Conservation (phyloP, 192 early-diverging fungal species). For the Entophlyctis helioformis region DNA sequence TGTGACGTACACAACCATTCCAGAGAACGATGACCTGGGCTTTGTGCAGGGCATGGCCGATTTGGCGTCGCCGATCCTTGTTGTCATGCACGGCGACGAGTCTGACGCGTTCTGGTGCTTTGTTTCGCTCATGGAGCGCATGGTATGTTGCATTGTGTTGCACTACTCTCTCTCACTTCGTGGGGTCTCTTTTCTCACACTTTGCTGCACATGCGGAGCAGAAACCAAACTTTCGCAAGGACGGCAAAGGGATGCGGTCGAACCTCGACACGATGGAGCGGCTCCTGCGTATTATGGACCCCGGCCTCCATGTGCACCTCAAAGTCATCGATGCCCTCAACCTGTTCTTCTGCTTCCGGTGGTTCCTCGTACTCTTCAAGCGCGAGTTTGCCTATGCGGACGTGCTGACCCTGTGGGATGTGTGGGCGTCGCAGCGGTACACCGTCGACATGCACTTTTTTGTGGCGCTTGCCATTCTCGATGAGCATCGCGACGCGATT, state of each 20-base stretch:
- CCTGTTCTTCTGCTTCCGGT: slow-evolving; percentile 97
- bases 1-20: slow-evolving; percentile 53
- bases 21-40: slow-evolving; percentile 16
- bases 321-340: slow-evolving; percentile 33
- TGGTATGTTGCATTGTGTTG: slow-evolving; percentile 26
- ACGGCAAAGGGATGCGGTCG: slow-evolving; percentile 16
- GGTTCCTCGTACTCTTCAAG: slow-evolving; percentile 95
- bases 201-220: no score
- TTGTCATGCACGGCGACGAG: slow-evolving; percentile 71
- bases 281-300: slow-evolving; percentile 11
- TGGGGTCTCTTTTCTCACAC: neutral
- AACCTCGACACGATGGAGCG: slow-evolving; percentile 3
- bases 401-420: slow-evolving; percentile 76
- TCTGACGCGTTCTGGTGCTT: slow-evolving; percentile 90
- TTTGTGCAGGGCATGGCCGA: slow-evolving; percentile 99
- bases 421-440: slow-evolving; percentile 32
- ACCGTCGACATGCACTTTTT: slow-evolving; percentile 81
- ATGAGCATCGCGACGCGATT: slow-evolving; percentile 71
- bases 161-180: neutral
- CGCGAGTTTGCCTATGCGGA: slow-evolving; percentile 89
- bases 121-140: slow-evolving; percentile 76
- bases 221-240: slow-evolving; percentile 14
- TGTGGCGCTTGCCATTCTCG: slow-evolving; percentile 89
- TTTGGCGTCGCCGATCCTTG: slow-evolving; percentile 79
- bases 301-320: slow-evolving; percentile 9